A percentile compares a stretch with the other conserved stretches of the same genome.
phyloP scores from a whole-genome alignment of 352 stramenopile species.

The Blastocystis sp. region DNA sequence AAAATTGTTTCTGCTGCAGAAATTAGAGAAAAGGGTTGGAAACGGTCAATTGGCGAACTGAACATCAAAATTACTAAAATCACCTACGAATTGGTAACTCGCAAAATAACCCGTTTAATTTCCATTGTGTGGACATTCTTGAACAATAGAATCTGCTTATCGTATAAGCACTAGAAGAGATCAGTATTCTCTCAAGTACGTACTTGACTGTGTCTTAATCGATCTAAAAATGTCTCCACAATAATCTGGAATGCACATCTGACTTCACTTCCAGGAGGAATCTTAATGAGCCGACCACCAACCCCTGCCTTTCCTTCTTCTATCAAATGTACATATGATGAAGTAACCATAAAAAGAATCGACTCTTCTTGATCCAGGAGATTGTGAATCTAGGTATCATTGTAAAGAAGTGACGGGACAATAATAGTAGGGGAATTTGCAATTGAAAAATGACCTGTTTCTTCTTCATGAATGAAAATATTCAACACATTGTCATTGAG shows the following conservation, averaged over 20 bases:
- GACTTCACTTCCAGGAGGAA: not conserved
- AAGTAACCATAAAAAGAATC: not conserved
- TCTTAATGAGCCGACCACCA: not conserved
- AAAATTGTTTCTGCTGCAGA: conserved; percentile 22
- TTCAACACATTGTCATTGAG: not conserved
- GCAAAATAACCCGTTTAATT: not conserved
- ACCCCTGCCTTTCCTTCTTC: not conserved
- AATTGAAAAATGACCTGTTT: not conserved
- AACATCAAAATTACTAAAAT: not conserved
- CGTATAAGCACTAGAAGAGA: not conserved
- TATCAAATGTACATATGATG: not conserved
- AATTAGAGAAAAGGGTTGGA: not conserved
- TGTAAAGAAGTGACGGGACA: not conserved
- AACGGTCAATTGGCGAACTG: conserved; percentile 7
- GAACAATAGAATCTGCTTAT: conserved; percentile 27
- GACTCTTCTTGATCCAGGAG: not conserved
- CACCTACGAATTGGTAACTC: not conserved
- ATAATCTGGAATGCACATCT: not conserved
- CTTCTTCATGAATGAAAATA: not conserved
- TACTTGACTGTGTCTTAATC: not conserved
- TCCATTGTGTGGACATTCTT: not conserved
- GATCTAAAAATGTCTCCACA: conserved; percentile 56
- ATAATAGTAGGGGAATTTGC: not conserved
- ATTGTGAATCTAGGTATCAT: not conserved
- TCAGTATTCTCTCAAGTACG: not conserved